phyloP scores from a whole-genome alignment of 495 filamentous ascomycete genomes.

The Aspergillus ostianus region DNA sequence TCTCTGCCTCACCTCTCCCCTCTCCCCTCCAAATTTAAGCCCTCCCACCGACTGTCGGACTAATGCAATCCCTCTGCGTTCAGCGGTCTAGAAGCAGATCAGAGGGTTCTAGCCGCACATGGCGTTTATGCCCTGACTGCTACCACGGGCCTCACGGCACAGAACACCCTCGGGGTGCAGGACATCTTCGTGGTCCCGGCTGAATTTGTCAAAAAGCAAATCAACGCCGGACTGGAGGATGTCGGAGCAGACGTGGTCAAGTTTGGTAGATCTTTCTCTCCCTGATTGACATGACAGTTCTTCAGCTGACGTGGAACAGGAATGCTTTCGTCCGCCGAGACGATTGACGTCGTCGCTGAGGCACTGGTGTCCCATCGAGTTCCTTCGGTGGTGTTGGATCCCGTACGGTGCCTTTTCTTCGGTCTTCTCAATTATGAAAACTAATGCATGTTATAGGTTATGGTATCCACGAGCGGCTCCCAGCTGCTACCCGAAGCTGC shows the following conservation, averaged over 20 bases:
- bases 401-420: conserved; percentile 50
- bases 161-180: conserved; percentile 84
- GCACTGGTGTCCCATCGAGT: conserved; percentile 60
- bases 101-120: conserved; percentile 90
- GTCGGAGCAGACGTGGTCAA: conserved; percentile 90
- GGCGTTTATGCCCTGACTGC: conserved; percentile 93
- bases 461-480: conserved; percentile 86
- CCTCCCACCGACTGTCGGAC: conserved; percentile 2
- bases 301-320: conserved; percentile 46
- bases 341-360: conserved; percentile 71
- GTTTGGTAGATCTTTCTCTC: conserved; percentile 57
- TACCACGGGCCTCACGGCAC: conserved; percentile 92
- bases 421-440: background rate
- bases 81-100: conserved; percentile 95
- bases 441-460: conserved; percentile 57
- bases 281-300: background rate
- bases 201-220: conserved; percentile 77
- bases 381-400: conserved; percentile 73
- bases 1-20: background rate
- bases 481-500: conserved; percentile 70
- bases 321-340: conserved; percentile 83
- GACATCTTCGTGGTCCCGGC: conserved; percentile 79
- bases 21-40: conserved; percentile 11
- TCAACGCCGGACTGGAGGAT: conserved; percentile 79
- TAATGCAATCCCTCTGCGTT: conserved; percentile 17